A percentile compares a stretch with the other conserved stretches of the same genome.
Evolutionary conservation across 2,329 filamentous ascomycete species (phyloP).

Genomic region (Monosporascus cannonballus): DNA sequence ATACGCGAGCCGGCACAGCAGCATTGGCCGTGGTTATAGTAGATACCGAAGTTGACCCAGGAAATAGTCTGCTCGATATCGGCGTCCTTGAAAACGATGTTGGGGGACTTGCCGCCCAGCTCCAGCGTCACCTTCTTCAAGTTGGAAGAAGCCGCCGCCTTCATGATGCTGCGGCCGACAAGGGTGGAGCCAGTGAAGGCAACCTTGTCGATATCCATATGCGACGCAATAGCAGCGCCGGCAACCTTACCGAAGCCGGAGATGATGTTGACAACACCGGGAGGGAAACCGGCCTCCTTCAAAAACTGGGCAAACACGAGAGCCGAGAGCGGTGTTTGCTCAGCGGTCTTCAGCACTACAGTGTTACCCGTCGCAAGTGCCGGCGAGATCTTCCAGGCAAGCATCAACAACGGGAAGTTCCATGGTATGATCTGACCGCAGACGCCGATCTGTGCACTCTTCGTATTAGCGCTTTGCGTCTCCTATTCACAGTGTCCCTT

Average conservation of each 20-base stretch:
- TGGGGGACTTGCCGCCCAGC: constrained; percentile 74
- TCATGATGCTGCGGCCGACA: constrained; percentile 72
- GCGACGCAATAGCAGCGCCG: constrained; percentile 67
- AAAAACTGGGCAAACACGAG: constrained; percentile 59
- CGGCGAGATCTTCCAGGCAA: constrained; percentile 75
- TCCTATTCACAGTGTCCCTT: neutral
- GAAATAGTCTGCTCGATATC: constrained; percentile 71
- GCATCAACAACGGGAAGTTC: constrained; percentile 83
- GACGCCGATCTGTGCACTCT: constrained; percentile 19
- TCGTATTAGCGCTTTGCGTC: constrained; percentile 3
- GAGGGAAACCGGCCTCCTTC: constrained; percentile 73
- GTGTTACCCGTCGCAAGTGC: constrained; percentile 69
- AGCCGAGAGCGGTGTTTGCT: constrained; percentile 68
- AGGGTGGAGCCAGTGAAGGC: constrained; percentile 75
- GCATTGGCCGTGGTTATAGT: constrained; percentile 59
- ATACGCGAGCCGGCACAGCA: constrained; percentile 76
- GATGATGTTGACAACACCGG: constrained; percentile 71
- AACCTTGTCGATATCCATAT: constrained; percentile 80
- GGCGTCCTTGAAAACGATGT: constrained; percentile 74
- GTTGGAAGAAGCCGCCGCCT: constrained; percentile 71
- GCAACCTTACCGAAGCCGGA: constrained; percentile 74
- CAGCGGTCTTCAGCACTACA: constrained; percentile 67
- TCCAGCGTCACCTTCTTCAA: constrained; percentile 78
- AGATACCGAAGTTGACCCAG: constrained; percentile 70
- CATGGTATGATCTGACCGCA: constrained; percentile 86